A percentile compares a stretch with the other conserved stretches of the same genome.
These are phyloP conservation scores for Ustilago shanxiensis DNA, from an alignment of 1,284 basidiomycete genomes.

Conservation along the genomic window DNA sequence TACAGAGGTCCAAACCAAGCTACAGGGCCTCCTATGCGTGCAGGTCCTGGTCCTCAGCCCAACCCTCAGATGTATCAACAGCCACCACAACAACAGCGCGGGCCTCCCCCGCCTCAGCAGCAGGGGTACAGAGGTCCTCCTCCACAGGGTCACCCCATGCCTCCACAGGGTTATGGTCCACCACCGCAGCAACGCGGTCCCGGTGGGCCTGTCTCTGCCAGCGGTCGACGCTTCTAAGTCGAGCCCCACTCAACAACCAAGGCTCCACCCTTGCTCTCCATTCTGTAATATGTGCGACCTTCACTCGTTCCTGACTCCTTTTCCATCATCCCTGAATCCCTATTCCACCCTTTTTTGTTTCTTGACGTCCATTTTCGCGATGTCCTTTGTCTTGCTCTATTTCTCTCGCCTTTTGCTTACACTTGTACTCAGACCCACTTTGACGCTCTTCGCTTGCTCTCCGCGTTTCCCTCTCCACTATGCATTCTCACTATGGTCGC, in stretches of 20 bases:
- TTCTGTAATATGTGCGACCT: too few relatives aligned
- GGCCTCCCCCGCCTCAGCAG: conserved; percentile 39
- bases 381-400: background rate
- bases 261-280: background rate
- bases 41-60: conserved; percentile 35
- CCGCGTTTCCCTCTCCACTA: conserved; percentile 8
- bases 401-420: conserved; percentile 4
- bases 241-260: background rate
- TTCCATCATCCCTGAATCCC: background rate
- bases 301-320: background rate
- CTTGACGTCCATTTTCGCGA: background rate
- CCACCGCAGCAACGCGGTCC: conserved; percentile 36
- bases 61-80: conserved; percentile 54
- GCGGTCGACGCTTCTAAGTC: conserved; percentile 41
- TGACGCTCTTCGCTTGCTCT: background rate
- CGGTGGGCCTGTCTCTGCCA: conserved; percentile 26
- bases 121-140: conserved; percentile 35
- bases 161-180: conserved; percentile 39
- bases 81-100: conserved; percentile 36
- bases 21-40: conserved; percentile 26
- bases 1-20: conserved; percentile 39
- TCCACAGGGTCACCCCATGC: conserved; percentile 27
- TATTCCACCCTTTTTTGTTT: background rate
- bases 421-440: conserved; percentile 24
- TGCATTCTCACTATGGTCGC: conserved; percentile 11